A percentile compares a stretch with the other conserved stretches of the same genome.
These are phyloP conservation scores for Aspergillus intermedius DNA, from an alignment of 2,329 filamentous ascomycete genomes.

Conservation along the genomic window DNA sequence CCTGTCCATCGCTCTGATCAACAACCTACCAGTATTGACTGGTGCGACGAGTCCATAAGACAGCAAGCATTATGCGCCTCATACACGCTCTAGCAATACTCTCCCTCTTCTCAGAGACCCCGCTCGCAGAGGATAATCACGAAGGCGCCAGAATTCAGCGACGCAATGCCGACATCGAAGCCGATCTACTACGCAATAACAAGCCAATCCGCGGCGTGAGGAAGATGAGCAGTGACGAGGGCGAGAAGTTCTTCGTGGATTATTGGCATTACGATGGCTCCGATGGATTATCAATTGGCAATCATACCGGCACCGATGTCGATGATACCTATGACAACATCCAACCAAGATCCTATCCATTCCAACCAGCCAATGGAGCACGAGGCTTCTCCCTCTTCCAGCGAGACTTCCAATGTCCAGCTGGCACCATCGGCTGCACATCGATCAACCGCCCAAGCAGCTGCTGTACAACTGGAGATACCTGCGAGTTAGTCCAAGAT, in stretches of 20 bases:
- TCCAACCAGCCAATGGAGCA: neutral
- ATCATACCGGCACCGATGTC: neutral
- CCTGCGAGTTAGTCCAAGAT: constrained; percentile 49
- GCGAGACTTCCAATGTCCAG: constrained; percentile 53
- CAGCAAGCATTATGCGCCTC: no score
- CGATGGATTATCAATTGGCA: constrained; percentile 6
- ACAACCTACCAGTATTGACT: no score
- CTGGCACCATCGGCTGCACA: constrained; percentile 48
- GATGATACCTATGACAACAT: neutral
- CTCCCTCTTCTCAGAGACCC: neutral
- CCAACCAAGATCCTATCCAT: neutral
- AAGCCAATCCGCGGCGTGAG: constrained; percentile 25
- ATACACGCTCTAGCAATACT: neutral
- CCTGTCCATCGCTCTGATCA: no score
- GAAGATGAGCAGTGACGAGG: constrained; percentile 42
- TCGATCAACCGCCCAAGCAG: constrained; percentile 52
- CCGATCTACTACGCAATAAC: neutral
- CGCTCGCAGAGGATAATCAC: neutral
- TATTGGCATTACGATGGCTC: constrained; percentile 37
- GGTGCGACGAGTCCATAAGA: no score
- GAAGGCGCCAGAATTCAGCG: neutral
- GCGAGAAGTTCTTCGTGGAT: constrained; percentile 43
- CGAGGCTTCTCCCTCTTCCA: constrained; percentile 3
- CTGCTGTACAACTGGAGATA: constrained; percentile 50
- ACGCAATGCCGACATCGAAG: neutral